Evolutionary conservation across 768 basidiomycete species (phyloP).

Genomic region (Rhizopogon vinicolor): DNA sequence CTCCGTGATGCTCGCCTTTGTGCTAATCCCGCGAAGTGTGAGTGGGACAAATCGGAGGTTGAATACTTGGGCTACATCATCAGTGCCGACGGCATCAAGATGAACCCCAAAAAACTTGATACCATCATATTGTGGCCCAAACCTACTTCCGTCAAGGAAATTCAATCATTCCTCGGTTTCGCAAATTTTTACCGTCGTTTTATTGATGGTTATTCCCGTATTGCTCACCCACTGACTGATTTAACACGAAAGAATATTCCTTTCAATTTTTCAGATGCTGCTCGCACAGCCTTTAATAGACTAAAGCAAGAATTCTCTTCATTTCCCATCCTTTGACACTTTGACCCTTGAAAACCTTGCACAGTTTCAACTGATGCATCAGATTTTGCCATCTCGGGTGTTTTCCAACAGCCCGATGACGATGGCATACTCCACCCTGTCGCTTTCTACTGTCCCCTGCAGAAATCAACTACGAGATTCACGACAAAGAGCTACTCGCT

Average conservation of each 20-base stretch:
- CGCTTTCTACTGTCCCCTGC: constrained; percentile 23
- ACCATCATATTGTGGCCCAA: constrained; percentile 25
- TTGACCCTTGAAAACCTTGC: constrained; percentile 6
- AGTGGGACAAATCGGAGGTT: constrained; percentile 31
- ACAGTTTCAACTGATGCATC: constrained; percentile 19
- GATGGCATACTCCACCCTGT: constrained; percentile 24
- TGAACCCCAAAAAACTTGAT: constrained; percentile 37
- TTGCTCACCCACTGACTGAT: constrained; percentile 25
- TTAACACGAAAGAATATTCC: constrained; percentile 20
- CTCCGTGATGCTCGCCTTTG: constrained; percentile 24
- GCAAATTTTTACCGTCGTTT: constrained; percentile 30
- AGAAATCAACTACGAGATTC: constrained; percentile 37
- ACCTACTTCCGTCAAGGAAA: constrained; percentile 13
- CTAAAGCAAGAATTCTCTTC: constrained; percentile 15
- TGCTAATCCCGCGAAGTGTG: constrained; percentile 26
- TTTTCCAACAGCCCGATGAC: constrained; percentile 6
- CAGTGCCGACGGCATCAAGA: constrained; percentile 22
- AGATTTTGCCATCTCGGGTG: constrained; percentile 4
- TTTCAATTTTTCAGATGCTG: constrained; percentile 21
- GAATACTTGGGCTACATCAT: constrained; percentile 41
- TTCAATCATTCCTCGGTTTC: constrained; percentile 27
- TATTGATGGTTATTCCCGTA: constrained; percentile 30
- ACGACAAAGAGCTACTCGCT: constrained; percentile 41
- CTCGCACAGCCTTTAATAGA: constrained; percentile 12
- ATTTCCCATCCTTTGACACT: constrained; percentile 16